These are phyloP conservation scores for Barnettozyma hawaiiensis DNA, from an alignment of 1,139 yeast species.

Conservation along the genomic window DNA sequence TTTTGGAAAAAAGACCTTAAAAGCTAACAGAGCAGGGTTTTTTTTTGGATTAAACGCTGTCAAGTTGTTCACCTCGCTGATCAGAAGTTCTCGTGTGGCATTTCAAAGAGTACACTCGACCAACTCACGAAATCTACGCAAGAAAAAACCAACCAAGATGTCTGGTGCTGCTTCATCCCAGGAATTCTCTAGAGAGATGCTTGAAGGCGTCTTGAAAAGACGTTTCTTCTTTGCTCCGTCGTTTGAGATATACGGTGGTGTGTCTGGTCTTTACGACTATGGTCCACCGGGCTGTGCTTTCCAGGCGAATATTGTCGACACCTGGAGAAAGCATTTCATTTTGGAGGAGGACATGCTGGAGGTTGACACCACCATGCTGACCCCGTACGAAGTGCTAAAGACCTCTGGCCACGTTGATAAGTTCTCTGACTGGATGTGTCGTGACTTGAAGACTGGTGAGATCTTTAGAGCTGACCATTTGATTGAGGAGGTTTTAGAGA, in stretches of 20 bases:
- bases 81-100: conserved; percentile 3
- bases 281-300: conserved; percentile 99
- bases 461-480: conserved; percentile 98
- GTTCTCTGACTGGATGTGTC: conserved; percentile 99
- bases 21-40: neutral
- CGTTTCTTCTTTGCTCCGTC: conserved; percentile 97
- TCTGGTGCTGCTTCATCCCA: conserved; percentile 40
- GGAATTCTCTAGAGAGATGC: conserved; percentile 73
- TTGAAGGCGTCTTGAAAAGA: conserved; percentile 89
- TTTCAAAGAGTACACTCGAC: neutral
- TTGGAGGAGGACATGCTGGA: conserved; percentile 98
- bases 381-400: conserved; percentile 95
- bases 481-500: conserved; percentile 94
- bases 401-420: conserved; percentile 99
- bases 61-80: conserved; percentile 4
- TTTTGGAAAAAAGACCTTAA: neutral
- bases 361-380: conserved; percentile 95
- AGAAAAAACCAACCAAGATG: conserved; percentile 19
- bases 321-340: conserved; percentile 97
- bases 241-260: conserved; percentile 97
- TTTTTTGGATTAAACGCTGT: conserved; percentile 1
- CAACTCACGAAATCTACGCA: conserved; percentile 2
- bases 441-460: conserved; percentile 92
- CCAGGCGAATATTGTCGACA: conserved; percentile 90
- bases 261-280: conserved; percentile 94